Percentiles rank a stretch among this genome's conserved stretches.
Conservation (phyloP, 768 basidiomycete species). For the Rhizopogon salebrosus region DNA sequence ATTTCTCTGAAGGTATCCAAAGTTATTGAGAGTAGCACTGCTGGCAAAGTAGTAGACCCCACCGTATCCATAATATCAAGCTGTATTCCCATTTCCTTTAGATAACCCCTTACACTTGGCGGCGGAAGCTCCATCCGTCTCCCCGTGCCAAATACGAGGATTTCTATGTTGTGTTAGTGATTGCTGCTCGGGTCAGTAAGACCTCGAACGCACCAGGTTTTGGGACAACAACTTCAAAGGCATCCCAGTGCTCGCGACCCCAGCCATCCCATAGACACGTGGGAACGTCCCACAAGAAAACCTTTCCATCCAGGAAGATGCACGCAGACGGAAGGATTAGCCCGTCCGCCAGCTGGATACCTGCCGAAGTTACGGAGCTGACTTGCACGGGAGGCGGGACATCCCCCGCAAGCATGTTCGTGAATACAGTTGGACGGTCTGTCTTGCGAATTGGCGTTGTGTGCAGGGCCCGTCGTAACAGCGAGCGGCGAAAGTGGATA, state of each 20-base stretch:
- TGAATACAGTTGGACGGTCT: slow-evolving; percentile 34
- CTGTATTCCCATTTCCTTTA: slow-evolving; percentile 78
- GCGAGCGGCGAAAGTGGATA: not conserved
- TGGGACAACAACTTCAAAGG: slow-evolving; percentile 80
- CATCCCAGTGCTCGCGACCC: slow-evolving; percentile 65
- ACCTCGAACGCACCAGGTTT: slow-evolving; percentile 66
- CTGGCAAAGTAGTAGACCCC: slow-evolving; percentile 14
- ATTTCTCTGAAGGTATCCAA: slow-evolving; percentile 52
- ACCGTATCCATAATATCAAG: slow-evolving; percentile 86
- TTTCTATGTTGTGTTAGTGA: slow-evolving; percentile 49
- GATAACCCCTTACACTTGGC: slow-evolving; percentile 53
- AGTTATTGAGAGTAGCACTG: not conserved
- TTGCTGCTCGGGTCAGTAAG: not conserved
- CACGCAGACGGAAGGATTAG: slow-evolving; percentile 71
- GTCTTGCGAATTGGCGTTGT: slow-evolving; percentile 1
- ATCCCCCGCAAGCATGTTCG: slow-evolving; percentile 71
- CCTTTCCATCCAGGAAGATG: slow-evolving; percentile 81
- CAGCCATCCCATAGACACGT: slow-evolving; percentile 61
- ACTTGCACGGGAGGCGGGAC: slow-evolving; percentile 69
- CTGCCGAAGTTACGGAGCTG: slow-evolving; percentile 53
- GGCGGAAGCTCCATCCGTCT: slow-evolving; percentile 66
- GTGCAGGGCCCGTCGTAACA: slow-evolving; percentile 1
- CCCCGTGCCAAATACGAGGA: slow-evolving; percentile 87
- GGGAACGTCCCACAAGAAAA: slow-evolving; percentile 88
- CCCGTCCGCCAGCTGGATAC: slow-evolving; percentile 74